These are phyloP conservation scores for Chaetomium olivaceum DNA, from an alignment of 2,329 filamentous ascomycete species.

Conservation along the genomic window DNA sequence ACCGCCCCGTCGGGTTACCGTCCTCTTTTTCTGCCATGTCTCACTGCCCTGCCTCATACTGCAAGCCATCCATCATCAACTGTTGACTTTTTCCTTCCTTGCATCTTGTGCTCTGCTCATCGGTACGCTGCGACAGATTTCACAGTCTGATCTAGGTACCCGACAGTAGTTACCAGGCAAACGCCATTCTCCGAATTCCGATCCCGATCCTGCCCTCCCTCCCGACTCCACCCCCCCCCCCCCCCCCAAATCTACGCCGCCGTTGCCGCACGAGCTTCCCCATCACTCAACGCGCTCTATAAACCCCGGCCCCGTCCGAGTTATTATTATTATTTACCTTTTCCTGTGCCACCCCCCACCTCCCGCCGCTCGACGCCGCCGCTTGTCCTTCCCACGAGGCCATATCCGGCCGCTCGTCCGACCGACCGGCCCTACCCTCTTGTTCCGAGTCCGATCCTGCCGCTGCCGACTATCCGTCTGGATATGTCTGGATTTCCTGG, in stretches of 20 bases:
- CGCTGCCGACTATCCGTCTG: constrained; percentile 5
- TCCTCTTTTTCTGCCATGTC: constrained; percentile 18
- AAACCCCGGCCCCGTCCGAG: not conserved
- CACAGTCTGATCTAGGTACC: constrained; percentile 3
- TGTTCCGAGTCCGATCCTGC: not conserved
- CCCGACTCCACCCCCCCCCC: not conserved
- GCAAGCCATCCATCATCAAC: constrained; percentile 17
- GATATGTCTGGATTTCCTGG: constrained; percentile 66
- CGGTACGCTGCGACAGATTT: constrained; percentile 18
- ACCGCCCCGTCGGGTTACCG: constrained; percentile 29
- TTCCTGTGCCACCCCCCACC: not conserved
- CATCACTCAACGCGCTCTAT: not conserved
- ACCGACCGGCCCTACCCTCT: not conserved
- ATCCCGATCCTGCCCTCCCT: not conserved
- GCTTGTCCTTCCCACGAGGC: constrained; percentile 15
- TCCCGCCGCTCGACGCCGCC: constrained; percentile 12
- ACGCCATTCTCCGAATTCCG: not conserved
- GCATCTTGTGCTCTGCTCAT: constrained; percentile 18
- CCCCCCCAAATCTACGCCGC: not conserved
- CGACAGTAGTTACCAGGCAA: not conserved
- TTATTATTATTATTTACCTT: not conserved
- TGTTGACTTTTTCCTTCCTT: not conserved
- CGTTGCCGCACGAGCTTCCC: not conserved
- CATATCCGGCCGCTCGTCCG: constrained; percentile 16
- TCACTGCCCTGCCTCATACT: constrained; percentile 11